Evolutionary conservation across 352 stramenopile genomes (phyloP), one percentile per base, ranked within the genome.

Genomic region (Phytophthora boehmeriae): DNA sequence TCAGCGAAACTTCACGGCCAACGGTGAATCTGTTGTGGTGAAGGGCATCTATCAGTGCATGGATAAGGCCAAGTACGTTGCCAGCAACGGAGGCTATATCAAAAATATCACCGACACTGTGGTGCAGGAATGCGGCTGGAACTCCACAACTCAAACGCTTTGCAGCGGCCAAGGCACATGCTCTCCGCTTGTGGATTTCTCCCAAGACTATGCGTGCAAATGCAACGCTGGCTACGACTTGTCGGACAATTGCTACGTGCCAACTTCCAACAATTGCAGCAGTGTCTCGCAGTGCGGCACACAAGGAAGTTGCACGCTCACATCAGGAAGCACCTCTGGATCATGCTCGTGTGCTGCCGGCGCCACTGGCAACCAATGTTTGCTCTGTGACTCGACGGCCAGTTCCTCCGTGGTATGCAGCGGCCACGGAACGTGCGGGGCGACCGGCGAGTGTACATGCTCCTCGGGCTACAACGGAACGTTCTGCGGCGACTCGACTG

Each of bases 21-120:
- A 75, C 47, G 55, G 65, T 51, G 50, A 71, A 11, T 79, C 52
- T 22, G 69, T 81, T 23, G 65, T 79, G 14, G 68, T 92, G 16
- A 86, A 86, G 41, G 85, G 85, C 42, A 90, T 90, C 43, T 92
- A 93, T 68, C 74, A 90, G 64, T 93, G 85, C 52, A 59, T 89
- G 17, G 83, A 93, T 56, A 67, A 83, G 42, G 58, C 71, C 34
- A 88, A 90, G 60, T 92, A 83, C 65, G 63, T 88, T 8, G 25
- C 57, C 1, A 62, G 45, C 19, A 91, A 91, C 55, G 78, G 77
- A 35, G 77, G 76, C 23, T 69, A 86, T 71, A 71, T 92, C 59
- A 59, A 66, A 22, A 90, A 88, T 32, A 78, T 94, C 54, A 91
- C 83, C 10, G 48, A 74, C 22, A 78, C 72, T 5, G 71, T 86